These are phyloP conservation scores for Amyloporia xantha DNA, from an alignment of 768 basidiomycete genomes.

Conservation along the genomic window DNA sequence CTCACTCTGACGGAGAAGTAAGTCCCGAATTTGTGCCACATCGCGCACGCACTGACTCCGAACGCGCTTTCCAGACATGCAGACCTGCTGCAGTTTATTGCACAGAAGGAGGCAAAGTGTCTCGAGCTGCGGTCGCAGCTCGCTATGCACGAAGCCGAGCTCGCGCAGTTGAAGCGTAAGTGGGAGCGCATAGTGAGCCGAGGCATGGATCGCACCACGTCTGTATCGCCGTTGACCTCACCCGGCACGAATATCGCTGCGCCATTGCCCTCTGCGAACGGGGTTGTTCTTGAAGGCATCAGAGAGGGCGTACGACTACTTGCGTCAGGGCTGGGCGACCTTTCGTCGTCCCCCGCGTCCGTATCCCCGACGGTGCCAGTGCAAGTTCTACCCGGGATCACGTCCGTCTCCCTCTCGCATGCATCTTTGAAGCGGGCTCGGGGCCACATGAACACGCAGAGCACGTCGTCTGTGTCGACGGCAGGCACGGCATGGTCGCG, in stretches of 20 bases:
- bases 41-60: no score
- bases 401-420: slow-evolving; percentile 10
- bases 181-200: slow-evolving; percentile 78
- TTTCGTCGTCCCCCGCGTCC: slow-evolving; percentile 20
- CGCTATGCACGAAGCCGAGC: slow-evolving; percentile 62
- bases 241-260: slow-evolving; percentile 1
- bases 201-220: slow-evolving; percentile 39
- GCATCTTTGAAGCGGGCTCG: slow-evolving; percentile 5
- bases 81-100: slow-evolving; percentile 76
- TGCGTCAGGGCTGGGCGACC: slow-evolving; percentile 36
- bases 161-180: slow-evolving; percentile 68
- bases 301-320: slow-evolving; percentile 61
- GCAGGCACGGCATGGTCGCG: slow-evolving; percentile 19
- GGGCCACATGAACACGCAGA: slow-evolving; percentile 20
- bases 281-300: slow-evolving; percentile 49
- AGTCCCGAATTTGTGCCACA: no score
- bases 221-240: slow-evolving; percentile 17
- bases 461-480: slow-evolving; percentile 28
- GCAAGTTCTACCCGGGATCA: slow-evolving; percentile 9
- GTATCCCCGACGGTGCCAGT: slow-evolving; percentile 12
- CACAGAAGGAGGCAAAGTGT: slow-evolving; percentile 81
- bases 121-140: slow-evolving; percentile 77
- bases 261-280: slow-evolving; percentile 15
- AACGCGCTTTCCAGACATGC: slow-evolving; percentile 49
- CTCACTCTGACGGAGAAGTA: slow-evolving; percentile 70